Base-by-base conservation (phyloP, 2,329 filamentous ascomycete genomes). In the Ramularia collo-cygni region DNA sequence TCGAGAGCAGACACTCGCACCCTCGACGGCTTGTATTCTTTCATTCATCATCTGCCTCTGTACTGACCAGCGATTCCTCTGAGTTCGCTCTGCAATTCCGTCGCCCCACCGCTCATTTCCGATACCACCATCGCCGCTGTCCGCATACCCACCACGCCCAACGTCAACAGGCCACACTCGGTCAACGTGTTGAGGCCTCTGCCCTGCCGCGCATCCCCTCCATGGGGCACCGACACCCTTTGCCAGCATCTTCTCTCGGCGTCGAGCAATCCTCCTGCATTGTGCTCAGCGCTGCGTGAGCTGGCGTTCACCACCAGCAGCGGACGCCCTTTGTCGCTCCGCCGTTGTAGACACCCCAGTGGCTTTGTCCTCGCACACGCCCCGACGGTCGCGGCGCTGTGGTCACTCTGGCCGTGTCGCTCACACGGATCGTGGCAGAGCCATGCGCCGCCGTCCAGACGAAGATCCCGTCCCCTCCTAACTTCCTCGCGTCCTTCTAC, bases 401-500 rank as follows among this genome's bases (percentile, higher is more conserved):
- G 29, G 35, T 27, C 27, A 24, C 21, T 35, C 37, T 38, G 35
- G 36, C 32, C 48, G 42, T 46, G 40, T 30, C 37, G 24, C 21
- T 37, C 47, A 44, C 47, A 35, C 28, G 36, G 35, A 46, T 28
- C 40, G 54, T 53, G 48, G 48, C 50, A 26, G 51, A 54, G 59
- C 55, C 58, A 62, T 62, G 59, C 58, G 58, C 58, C 57, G 56
- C 54, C 51, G 54, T 48, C 45, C 46, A 43, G 50, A 47, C 43
- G 35, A 47, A 47, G 40, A 48, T 44, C 46, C 51, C 44, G 51
- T 53, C n/a, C n/a, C n/a, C 48, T 58, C 56, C 47, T 61, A 55
- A 57, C 46, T 47, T 51, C 46, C 46, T 47, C 43, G 45, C 46
- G 46, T 44, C 47, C 48, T 43, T 43, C 35, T 50, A 35, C 44